Conservation (phyloP, 805 yeast genomes). For the Maudiozyma barnettii region DNA sequence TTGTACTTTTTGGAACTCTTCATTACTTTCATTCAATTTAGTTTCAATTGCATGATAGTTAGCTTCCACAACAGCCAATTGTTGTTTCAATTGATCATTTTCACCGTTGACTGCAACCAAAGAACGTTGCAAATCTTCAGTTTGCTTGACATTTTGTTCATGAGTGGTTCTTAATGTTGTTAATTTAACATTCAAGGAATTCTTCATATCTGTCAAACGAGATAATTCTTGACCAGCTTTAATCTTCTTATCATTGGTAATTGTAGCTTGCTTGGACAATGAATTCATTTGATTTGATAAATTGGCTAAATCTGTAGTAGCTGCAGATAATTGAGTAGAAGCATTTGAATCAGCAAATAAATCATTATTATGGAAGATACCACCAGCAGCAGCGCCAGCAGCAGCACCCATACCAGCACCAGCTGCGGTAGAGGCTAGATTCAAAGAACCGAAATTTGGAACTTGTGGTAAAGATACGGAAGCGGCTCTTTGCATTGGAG, state of each 20-base stretch:
- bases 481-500: constrained; percentile 35
- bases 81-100: constrained; percentile 58
- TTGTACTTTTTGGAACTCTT: constrained; percentile 57
- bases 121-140: constrained; percentile 57
- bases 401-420: background rate
- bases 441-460: constrained; percentile 24
- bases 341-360: constrained; percentile 51
- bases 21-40: constrained; percentile 51
- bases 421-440: constrained; percentile 5
- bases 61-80: constrained; percentile 70
- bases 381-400: constrained; percentile 14
- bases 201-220: constrained; percentile 55
- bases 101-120: constrained; percentile 55
- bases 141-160: constrained; percentile 69
- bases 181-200: constrained; percentile 66
- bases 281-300: constrained; percentile 77
- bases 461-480: constrained; percentile 28
- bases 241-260: constrained; percentile 57
- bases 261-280: constrained; percentile 62
- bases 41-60: constrained; percentile 60
- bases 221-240: constrained; percentile 71
- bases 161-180: constrained; percentile 56
- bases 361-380: constrained; percentile 33
- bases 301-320: constrained; percentile 80
- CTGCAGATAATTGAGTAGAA: constrained; percentile 60